These are phyloP conservation scores for Globomyces pollinis-pini DNA, from an alignment of 192 early-diverging fungal species.

Conservation along the genomic window DNA sequence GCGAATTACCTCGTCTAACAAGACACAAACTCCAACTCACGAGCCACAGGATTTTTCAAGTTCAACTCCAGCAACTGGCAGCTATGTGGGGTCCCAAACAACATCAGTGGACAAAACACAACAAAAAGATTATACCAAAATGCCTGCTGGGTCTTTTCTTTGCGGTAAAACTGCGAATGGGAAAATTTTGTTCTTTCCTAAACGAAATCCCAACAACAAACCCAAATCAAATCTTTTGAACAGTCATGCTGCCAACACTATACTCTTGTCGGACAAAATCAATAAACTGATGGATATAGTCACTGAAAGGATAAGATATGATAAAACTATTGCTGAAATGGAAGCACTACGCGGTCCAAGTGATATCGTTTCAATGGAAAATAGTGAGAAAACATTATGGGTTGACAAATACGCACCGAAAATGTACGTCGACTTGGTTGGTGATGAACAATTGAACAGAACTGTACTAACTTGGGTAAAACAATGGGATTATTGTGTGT, in stretches of 20 bases:
- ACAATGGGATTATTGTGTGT: conserved; percentile 95
- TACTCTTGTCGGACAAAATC: neutral
- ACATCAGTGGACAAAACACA: neutral
- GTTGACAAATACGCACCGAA: conserved; percentile 85
- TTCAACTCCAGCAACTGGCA: too few species aligned
- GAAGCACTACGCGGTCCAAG: neutral
- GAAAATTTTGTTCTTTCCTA: conserved; percentile 26
- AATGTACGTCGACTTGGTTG: conserved; percentile 75
- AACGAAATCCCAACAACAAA: neutral
- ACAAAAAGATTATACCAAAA: neutral
- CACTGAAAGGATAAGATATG: conserved; percentile 8
- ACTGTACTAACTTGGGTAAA: conserved; percentile 91
- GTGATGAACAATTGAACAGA: conserved; percentile 84
- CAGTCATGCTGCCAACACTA: too few species aligned
- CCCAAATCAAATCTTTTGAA: neutral
- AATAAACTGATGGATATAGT: conserved; percentile 15
- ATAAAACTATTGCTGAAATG: conserved; percentile 6
- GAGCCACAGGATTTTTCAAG: too few species aligned
- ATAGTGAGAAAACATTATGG: conserved; percentile 47
- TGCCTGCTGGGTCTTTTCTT: neutral
- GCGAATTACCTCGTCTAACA: too few species aligned
- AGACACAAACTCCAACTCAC: too few species aligned
- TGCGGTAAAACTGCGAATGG: conserved; percentile 11
- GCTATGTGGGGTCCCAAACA: too few species aligned
- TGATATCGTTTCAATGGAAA: neutral